Base-by-base conservation (phyloP, 2,329 filamentous ascomycete genomes). In the Microsporum canis region DNA sequence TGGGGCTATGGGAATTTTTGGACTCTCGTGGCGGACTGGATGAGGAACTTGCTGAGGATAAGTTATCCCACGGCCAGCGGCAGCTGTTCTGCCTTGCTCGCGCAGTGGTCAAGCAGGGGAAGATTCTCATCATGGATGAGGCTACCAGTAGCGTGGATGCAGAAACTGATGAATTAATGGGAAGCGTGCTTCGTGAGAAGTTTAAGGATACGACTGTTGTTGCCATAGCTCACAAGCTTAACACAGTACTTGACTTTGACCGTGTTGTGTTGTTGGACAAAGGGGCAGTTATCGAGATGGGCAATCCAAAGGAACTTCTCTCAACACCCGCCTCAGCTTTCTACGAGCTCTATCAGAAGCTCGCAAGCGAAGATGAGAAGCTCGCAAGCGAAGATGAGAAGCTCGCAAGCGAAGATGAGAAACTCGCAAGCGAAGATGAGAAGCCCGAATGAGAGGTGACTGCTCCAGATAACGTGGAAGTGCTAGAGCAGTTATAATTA, bases 221-320 rank as follows among this genome's bases (percentile, higher is more conserved):
- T 74, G 97, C 94, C 0, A 96, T 99, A 69, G 94, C 94, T 36
- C 94, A 97, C 78, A 86, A 94, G 59, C 95, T 99, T 78, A 96
- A 97, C 77, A 97, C 94, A 8, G 97, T 97, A 68, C 81, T 97
- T 14, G 84, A 86, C 69, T 85, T 81, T 63, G 92, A 99, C 76
- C 85, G 91, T 56, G 92, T 97, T 63, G 86, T 97, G 38, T 92
- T 99, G 51, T 82, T 99, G 3, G 90, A 96, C 71, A 87, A 88
- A 73, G 94, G 94, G 47, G 83, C 85, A 68, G 91, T 97, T 49
- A 87, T 86, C 57, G 94, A 99, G 29, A 59, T 39, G 10, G 57
- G 57, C 2, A 59, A 59, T 31, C 57, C 57, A 5, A 36, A 5
- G 27, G 57, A 57, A n/a, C 38, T 57, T 12, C 55, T 57, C 27